Conservation (phyloP, 345 rosid species). For the Hirschfeldia incana region DNA sequence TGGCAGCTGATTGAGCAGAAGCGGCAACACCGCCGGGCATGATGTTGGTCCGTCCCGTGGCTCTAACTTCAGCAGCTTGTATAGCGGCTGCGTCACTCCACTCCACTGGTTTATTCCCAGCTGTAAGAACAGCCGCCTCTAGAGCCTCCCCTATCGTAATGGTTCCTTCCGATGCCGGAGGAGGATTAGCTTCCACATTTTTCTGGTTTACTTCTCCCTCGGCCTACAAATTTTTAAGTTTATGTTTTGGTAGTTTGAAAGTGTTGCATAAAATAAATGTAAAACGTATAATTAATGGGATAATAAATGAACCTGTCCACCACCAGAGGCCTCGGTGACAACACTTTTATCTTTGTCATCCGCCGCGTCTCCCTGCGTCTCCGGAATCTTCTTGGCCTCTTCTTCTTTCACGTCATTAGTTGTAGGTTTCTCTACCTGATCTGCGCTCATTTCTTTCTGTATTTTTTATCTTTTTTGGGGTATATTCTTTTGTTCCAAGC, state of each 20-base stretch:
- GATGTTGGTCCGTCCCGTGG: constrained; percentile 67
- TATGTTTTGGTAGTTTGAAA: not conserved
- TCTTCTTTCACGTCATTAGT: constrained; percentile 44
- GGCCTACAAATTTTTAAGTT: constrained; percentile 9
- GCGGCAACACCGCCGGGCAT: constrained; percentile 71
- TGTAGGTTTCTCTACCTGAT: constrained; percentile 38
- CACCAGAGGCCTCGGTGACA: constrained; percentile 18
- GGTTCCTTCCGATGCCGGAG: constrained; percentile 31
- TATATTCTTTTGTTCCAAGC: not conserved
- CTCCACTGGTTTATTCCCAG: constrained; percentile 74
- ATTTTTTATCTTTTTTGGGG: not conserved
- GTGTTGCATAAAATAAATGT: not conserved
- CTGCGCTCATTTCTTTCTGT: constrained; percentile 45
- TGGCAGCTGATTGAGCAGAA: constrained; percentile 83
- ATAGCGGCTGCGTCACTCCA: constrained; percentile 88
- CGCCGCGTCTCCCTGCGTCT: constrained; percentile 42
- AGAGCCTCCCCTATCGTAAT: constrained; percentile 76
- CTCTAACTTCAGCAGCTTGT: constrained; percentile 88
- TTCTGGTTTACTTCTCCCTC: constrained; percentile 22
- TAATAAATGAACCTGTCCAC: constrained; percentile 21
- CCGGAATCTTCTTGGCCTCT: constrained; percentile 40
- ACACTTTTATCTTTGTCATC: constrained; percentile 43
- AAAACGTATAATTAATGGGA: not conserved
- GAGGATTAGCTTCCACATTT: not conserved
- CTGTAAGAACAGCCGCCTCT: constrained; percentile 69